Evolutionary conservation across 345 rosid species (phyloP).

Genomic region (Pugionium cornutum): DNA sequence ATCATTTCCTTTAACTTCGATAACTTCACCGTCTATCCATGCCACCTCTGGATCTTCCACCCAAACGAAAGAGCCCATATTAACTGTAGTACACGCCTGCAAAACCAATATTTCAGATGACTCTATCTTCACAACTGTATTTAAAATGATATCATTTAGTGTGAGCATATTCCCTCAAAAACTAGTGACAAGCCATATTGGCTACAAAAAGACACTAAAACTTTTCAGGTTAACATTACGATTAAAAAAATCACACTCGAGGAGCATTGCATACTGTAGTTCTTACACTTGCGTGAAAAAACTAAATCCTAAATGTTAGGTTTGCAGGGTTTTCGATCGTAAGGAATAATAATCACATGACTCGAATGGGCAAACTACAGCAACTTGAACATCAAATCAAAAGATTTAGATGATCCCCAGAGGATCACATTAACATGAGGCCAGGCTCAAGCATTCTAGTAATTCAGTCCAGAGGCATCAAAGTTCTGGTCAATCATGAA

Average conservation of each 20-base stretch:
- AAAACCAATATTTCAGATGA: constrained; percentile 8
- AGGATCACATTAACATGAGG: background rate
- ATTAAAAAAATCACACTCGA: background rate
- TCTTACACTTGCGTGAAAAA: background rate
- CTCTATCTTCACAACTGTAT: background rate
- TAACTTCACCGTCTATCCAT: constrained; percentile 91
- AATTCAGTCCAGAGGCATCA: constrained; percentile 8
- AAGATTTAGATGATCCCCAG: constrained; percentile 1
- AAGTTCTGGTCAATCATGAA: constrained; percentile 26
- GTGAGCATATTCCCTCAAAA: constrained; percentile 5
- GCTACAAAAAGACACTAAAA: background rate
- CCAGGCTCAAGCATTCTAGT: constrained; percentile 4
- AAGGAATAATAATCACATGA: too few species aligned
- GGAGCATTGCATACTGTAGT: background rate
- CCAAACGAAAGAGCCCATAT: constrained; percentile 85
- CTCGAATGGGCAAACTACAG: too few species aligned
- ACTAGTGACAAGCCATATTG: constrained; percentile 9
- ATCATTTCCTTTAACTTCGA: constrained; percentile 62
- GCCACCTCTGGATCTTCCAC: constrained; percentile 81
- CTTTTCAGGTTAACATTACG: background rate
- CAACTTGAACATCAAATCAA: constrained; percentile 3
- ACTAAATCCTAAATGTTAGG: too few species aligned
- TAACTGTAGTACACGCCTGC: constrained; percentile 50
- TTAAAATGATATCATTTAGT: background rate
- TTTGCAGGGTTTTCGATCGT: too few species aligned